These are phyloP conservation scores for Trichosanthes cucumerina DNA, from an alignment of 306 rosid genomes.

Conservation along the genomic window DNA sequence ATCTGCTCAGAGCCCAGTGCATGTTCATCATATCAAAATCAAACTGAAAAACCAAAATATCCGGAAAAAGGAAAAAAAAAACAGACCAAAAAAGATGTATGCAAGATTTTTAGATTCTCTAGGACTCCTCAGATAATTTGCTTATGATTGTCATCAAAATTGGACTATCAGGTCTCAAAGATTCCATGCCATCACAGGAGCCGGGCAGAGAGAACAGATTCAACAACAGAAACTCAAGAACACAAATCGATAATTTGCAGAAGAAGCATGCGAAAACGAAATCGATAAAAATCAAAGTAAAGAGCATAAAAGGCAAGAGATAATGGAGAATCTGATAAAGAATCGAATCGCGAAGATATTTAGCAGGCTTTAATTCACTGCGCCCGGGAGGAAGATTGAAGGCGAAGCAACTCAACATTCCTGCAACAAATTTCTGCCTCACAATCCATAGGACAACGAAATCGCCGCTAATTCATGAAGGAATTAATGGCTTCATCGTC, in stretches of 20 bases:
- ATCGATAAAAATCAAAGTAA: background rate
- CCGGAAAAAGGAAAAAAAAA: background rate
- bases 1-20: slow-evolving; percentile 99
- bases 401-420: slow-evolving; percentile 86
- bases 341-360: slow-evolving; percentile 3
- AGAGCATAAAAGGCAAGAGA: background rate
- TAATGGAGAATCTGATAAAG: background rate
- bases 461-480: background rate
- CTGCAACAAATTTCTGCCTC: slow-evolving; percentile 54
- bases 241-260: background rate
- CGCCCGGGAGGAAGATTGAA: slow-evolving; percentile 34
- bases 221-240: background rate
- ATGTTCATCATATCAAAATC: slow-evolving; percentile 28
- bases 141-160: slow-evolving; percentile 75
- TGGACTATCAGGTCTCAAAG: slow-evolving; percentile 95
- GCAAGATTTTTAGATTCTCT: background rate
- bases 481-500: background rate
- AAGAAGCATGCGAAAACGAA: background rate
- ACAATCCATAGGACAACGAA: background rate
- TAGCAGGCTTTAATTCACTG: slow-evolving; percentile 74
- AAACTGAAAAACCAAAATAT: fast-evolving
- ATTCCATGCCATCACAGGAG: slow-evolving; percentile 96
- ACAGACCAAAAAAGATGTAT: background rate
- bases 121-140: slow-evolving; percentile 68
- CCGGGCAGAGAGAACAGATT: background rate